These are phyloP conservation scores for Kernera saxatilis DNA, from an alignment of 345 rosid species.

Conservation along the genomic window DNA sequence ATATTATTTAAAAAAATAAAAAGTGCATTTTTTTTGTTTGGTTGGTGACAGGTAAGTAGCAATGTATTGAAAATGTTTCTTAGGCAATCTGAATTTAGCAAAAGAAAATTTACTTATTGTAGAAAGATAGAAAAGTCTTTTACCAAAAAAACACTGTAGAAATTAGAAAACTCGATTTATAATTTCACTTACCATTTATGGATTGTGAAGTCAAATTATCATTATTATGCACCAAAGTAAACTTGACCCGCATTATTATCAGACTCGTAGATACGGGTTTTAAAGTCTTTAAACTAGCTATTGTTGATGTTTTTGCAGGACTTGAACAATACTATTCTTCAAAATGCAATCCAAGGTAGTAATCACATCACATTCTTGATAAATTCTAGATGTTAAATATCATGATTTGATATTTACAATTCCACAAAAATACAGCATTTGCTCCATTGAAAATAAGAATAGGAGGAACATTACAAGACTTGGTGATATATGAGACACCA, in stretches of 20 bases:
- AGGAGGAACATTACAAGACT: conserved; percentile 76
- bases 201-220: background rate
- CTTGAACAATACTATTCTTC: conserved; percentile 44
- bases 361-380: background rate
- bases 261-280: too few relatives aligned
- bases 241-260: too few relatives aligned
- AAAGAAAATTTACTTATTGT: too few relatives aligned
- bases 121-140: background rate
- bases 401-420: background rate
- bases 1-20: background rate
- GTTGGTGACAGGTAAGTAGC: too few relatives aligned
- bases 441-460: conserved; percentile 68
- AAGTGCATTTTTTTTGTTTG: too few relatives aligned
- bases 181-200: background rate
- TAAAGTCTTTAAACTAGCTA: too few relatives aligned
- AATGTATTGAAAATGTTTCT: too few relatives aligned
- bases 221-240: background rate
- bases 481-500: conserved; percentile 39
- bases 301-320: conserved; percentile 44
- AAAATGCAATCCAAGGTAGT: conserved; percentile 63
- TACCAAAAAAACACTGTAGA: background rate
- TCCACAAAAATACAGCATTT: conserved; percentile 47
- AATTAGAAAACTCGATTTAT: background rate
- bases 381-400: background rate
- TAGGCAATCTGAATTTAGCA: too few relatives aligned